phyloP scores from a whole-genome alignment of 345 rosid species.

The Eucalyptus guilfoylei region DNA sequence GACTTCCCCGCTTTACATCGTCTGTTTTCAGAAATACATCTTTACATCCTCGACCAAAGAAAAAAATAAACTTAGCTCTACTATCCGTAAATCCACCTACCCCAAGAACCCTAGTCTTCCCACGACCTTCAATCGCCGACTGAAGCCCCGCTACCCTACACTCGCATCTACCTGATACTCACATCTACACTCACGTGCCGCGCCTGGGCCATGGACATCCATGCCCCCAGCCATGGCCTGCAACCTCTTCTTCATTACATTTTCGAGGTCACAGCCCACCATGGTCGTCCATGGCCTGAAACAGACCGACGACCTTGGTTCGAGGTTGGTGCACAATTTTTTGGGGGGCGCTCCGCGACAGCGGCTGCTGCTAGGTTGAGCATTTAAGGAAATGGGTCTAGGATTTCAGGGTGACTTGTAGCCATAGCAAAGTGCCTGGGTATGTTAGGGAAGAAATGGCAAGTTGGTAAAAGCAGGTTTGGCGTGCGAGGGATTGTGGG shows the following conservation, averaged over 20 bases:
- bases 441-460: neutral
- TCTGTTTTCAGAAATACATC: too few species aligned
- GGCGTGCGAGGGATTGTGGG: neutral
- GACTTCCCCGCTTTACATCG: too few species aligned
- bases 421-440: neutral
- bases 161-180: too few species aligned
- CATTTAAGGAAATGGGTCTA: neutral
- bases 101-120: too few species aligned
- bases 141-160: too few species aligned
- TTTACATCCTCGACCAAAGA: too few species aligned
- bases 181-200: too few species aligned
- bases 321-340: neutral
- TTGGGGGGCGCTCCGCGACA: too few species aligned
- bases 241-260: neutral
- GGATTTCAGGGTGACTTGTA: neutral
- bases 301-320: neutral
- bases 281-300: neutral
- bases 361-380: neutral
- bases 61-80: too few species aligned
- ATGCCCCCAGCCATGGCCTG: neutral
- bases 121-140: too few species aligned
- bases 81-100: too few species aligned
- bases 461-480: neutral
- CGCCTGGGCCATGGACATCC: neutral
- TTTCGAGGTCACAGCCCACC: neutral